phyloP scores from a whole-genome alignment of 345 rosid species.

The Syzygium aqueum region DNA sequence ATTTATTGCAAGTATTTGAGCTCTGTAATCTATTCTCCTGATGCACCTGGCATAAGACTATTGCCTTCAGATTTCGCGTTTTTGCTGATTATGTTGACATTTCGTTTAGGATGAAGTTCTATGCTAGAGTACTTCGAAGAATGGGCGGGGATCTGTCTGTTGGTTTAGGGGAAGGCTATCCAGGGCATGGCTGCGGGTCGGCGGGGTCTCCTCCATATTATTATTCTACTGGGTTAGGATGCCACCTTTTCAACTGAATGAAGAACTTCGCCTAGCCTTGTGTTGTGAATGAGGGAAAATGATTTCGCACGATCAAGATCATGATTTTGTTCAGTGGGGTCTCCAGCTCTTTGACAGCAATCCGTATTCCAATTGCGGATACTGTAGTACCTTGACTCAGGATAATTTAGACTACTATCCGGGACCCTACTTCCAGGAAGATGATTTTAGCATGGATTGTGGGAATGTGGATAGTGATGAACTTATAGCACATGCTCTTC shows the following conservation, averaged over 20 bases:
- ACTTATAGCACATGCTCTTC: constrained; percentile 49
- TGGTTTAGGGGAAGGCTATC: not conserved
- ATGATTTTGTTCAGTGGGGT: constrained; percentile 54
- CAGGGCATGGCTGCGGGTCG: not conserved
- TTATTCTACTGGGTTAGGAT: not conserved
- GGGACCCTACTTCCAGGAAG: constrained; percentile 29
- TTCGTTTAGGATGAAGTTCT: not conserved
- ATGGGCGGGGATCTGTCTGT: not conserved
- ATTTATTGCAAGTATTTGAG: not conserved
- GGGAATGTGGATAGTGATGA: constrained; percentile 39
- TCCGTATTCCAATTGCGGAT: constrained; percentile 35
- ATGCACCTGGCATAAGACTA: not conserved
- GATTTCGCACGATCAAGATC: constrained; percentile 47
- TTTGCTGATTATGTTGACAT: not conserved
- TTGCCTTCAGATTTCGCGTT: not conserved
- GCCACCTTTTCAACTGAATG: not conserved
- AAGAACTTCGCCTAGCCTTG: not conserved
- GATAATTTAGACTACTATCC: constrained; percentile 27
- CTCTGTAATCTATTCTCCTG: not conserved
- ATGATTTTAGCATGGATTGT: constrained; percentile 17
- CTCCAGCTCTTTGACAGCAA: constrained; percentile 44
- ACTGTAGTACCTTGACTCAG: constrained; percentile 14
- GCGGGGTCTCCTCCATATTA: not conserved
- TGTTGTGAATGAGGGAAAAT: constrained; percentile 7
- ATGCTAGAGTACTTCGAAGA: not conserved